These are phyloP conservation scores for Leptographium galeiforme DNA, from an alignment of 2,329 filamentous ascomycete species.

Conservation along the genomic window DNA sequence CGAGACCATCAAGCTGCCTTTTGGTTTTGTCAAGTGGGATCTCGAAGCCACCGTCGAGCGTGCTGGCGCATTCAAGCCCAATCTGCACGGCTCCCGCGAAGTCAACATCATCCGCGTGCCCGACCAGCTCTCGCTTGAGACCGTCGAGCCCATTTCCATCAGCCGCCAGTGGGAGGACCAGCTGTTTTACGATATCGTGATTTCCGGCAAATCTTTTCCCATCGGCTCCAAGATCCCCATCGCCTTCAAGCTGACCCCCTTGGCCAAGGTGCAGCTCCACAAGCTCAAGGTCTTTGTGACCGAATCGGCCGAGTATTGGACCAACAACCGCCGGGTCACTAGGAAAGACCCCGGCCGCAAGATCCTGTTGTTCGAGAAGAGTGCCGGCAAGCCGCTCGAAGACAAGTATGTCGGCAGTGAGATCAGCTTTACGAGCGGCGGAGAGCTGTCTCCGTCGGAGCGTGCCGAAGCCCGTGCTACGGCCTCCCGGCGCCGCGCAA, in stretches of 20 bases:
- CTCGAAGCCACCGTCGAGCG: constrained; percentile 75
- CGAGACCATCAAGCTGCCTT: constrained; percentile 77
- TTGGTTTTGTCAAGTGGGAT: constrained; percentile 79
- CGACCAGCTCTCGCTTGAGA: constrained; percentile 76
- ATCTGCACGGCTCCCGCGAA: constrained; percentile 70
- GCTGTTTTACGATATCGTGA: constrained; percentile 88
- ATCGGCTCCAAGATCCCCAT: constrained; percentile 80
- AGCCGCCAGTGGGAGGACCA: constrained; percentile 91
- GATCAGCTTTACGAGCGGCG: constrained; percentile 64
- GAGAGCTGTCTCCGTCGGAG: constrained; percentile 49
- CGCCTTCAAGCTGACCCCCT: constrained; percentile 81
- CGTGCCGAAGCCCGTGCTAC: constrained; percentile 33
- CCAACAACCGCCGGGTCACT: constrained; percentile 71
- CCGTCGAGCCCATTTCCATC: constrained; percentile 86
- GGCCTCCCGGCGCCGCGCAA: constrained; percentile 38
- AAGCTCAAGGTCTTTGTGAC: constrained; percentile 85
- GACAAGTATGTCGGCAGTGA: constrained; percentile 63
- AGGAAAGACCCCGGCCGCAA: constrained; percentile 74
- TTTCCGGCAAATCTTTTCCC: constrained; percentile 89
- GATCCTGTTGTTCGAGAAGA: constrained; percentile 77
- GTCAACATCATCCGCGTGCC: constrained; percentile 75
- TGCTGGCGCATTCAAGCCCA: constrained; percentile 79
- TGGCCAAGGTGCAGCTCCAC: constrained; percentile 88
- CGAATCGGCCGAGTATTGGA: constrained; percentile 85
- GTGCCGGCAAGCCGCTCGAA: constrained; percentile 62